Evolutionary conservation across 352 stramenopile genomes (phyloP), one percentile per base, ranked within the genome.

Genomic region (Aphanomyces stellatus): DNA sequence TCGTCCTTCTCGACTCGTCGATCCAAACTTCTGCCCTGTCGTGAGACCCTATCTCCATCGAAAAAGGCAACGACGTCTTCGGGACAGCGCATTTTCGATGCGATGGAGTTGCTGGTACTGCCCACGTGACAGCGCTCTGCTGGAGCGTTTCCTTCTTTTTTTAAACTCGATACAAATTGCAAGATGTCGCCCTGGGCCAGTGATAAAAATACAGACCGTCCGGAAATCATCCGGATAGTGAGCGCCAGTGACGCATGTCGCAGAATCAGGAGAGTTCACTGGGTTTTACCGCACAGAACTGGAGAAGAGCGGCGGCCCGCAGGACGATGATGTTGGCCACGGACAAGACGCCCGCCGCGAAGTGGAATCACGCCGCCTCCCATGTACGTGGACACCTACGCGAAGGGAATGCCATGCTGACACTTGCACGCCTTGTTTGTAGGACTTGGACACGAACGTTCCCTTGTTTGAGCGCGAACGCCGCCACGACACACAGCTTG

Each of bases 381-480:
- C 35, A 51, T 15, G 55, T 64, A 64, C 33, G 55, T 27, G 28
- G 30, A 19, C 13, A 19, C 34, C 8, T 40, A 7, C 11, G 37
- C 19, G 22, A 46, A 34, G 19, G 31, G 2, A 2, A 51, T 53
- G 55, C 8, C 34, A 35, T 57, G 42, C 42, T 27, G n/a, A 5
- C 17, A 27, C 28, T 3, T 60, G 30, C 19, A 41, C 34, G 30
- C 25, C 22, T 48, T 51, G 28, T 43, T 10, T 51, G 24, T 41
- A 61, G 24, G 68, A 87, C 74, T 73, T 74, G 62, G 82, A 93
- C 27, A 91, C 90, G 62, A 89, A 66, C 68, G 85, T 90, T 59
- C 85, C 85, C 70, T 73, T 92, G 41, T 93, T 93, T 74, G 85
- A 93, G 74, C 81, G 85, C 53, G 85, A 93, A 75, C 85, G 91